Base-by-base conservation (phyloP, 371 early-diverging fungal genomes). In the Mucor ambiguus region DNA sequence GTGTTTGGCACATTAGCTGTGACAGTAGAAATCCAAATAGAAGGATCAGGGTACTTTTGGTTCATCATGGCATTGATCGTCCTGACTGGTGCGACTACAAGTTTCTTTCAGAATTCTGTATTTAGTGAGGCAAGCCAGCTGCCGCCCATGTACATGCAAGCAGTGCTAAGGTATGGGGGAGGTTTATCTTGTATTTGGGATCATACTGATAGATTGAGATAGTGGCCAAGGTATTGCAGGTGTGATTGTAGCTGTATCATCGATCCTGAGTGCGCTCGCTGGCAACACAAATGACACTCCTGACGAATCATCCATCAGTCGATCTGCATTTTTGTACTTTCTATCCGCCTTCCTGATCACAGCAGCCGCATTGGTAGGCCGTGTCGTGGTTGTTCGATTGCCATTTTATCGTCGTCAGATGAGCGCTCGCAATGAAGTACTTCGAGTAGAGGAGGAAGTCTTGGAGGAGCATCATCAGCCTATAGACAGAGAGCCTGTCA, bases 81-180 rank as follows among this genome's bases (percentile, higher is more conserved):
- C 0, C 48, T 86, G 24, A 83, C 88, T 4, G 93, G 89, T 14
- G 80, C 74, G 10, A 78, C 86, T 1, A 90, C 91, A 33, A 88
- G 90, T 7, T 77, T 89, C 57, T 81, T 87, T 20, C 89, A 91
- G 52, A 89, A 87, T 58, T 87, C 87, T 43, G 80, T 91, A 28
- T 92, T 92, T 81, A 93, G 90, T 18, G 80, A 92, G 28, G 91
- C 89, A 0, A 83, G 90, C 30, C 86, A 84, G 32, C 89, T 94
- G 69, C 89, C 93, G 2, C 83, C 89, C 7, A 72, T 72, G 24
- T 89, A 92, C 67, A 81, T 88, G 35, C 92, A 92, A 66, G 92
- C 90, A 11, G 87, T 93, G 14, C 83, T 94, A 79, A 79, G 86
- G 90, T 88, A 83, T 61, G 16, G 54, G 28, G 9, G 14, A 11